Base-by-base conservation (phyloP, 345 rosid genomes). In the Carallia brachiata region DNA sequence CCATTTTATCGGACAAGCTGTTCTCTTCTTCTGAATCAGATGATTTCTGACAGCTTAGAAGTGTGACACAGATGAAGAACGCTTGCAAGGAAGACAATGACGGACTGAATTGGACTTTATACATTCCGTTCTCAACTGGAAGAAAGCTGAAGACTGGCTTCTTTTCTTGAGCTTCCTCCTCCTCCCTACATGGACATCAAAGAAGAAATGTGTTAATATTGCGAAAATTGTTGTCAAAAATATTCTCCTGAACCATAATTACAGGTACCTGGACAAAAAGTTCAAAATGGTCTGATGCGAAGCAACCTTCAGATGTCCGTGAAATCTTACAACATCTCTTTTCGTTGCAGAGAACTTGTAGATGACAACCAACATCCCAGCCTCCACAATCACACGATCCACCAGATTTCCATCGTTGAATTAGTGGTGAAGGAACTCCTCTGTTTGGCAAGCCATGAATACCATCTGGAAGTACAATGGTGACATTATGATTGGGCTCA, bases 301-400 rank as follows among this genome's bases (percentile, higher is more conserved):
- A 47, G 68, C 62, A 78, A 58, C 70, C 65, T 56, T 72, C 74
- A 13, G 68, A 75, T 39, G 69, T 27, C 44, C 36, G 34, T 40
- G 83, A 63, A 65, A 66, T 63, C 75, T 75, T 53, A 18, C 30
- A n/a, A 70, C 52, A 62, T 62, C 57, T 54, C 16, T 68, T 78
- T 66, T 71, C 71, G 65, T 77, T 75, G 61, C 87, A 75, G 34
- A 94, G 82, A 28, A 85, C 71, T 1, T 81, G 83, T 2, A 89
- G 77, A 72, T 85, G 81, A 71, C 98, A 94, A 65, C 97, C 98
- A 18, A 89, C 81, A 81, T 94, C 98, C 98, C 98, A 94, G 28
- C 98, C 98, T 61, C 98, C 98, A 60, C 97, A 94, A 70, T 94
- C 97, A 36, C 98, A 94, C 23, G 79, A 66, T 72, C 96, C 97